Evolutionary conservation across 495 filamentous ascomycete genomes (phyloP), one percentile per base, ranked within the genome.

Genomic region (Penicillium crystallinum): DNA sequence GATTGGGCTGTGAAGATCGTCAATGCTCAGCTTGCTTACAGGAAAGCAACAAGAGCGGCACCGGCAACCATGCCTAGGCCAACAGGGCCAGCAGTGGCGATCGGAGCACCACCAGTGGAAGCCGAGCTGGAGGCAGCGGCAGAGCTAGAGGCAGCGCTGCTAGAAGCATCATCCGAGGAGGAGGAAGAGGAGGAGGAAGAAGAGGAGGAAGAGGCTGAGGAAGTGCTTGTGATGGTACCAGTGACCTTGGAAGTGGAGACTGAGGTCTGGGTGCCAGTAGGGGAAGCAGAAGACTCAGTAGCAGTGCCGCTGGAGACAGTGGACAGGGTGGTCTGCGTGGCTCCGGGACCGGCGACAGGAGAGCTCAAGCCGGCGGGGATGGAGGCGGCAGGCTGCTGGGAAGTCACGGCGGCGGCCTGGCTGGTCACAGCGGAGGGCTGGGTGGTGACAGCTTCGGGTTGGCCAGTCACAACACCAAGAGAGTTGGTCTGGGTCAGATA

Each of bases 391-490:
- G 64, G 40, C 22, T 72, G 53, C 58, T 75, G 73, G 17, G 64
- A 68, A 18, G 77, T 79, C 36, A 68, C 72, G 14, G 62, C 75
- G 6, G 61, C 33, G 15, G 77, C 72, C 55, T 78, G 72, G 34
- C 61, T 57, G 37, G 73, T 78, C 18, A 70, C 67, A 6, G 57
- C 62, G 15, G 42, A 12, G n/a, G 71, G 66, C 57, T 76, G 71
- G 14, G 52, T 46, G 47, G 71, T 74, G 15, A 68, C 61, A 14
- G 36, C 53, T 3, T 46, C 46, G 35, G 75, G 70, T 49, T 75
- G 71, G 62, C 79, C 78, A 40, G 81, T 84, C 30, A 82, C 72
- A 22, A 81, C 78, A 56, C 80, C 77, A 23, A 69, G 63, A 40
- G 80, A 78, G 72, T 82, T 76, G 56, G 79, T 81, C 68, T 75